Base-by-base conservation (phyloP, 2,329 filamentous ascomycete genomes). In the Ceratocystis huliohia region DNA sequence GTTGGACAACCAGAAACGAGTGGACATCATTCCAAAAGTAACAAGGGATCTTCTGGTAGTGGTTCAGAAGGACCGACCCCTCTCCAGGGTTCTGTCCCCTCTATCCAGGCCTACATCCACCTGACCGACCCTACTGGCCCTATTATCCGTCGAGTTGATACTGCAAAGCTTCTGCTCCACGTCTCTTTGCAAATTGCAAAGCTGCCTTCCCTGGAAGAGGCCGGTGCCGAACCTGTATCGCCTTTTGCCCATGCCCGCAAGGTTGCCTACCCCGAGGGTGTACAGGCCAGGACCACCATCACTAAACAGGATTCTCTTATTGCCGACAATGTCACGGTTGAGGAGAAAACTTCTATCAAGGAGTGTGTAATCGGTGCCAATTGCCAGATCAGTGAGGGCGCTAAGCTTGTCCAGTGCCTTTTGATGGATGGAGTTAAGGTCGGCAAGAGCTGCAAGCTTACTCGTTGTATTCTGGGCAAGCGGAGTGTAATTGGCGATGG, bases 351-450 rank as follows among this genome's bases (percentile, higher is more conserved):
- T 28, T 88, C 91, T n/a, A 88, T 99, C 77, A 96, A 96, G 75
- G 91, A 96, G 75, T 88, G 82, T 46, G 90, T 96, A 37, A 84
- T 99, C 50, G 94, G 94, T 2, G 85, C 89, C 3, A 91, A 90
- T 71, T 96, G 91, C 74, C 87, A 89, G 71, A 93, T 99, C 70
- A 86, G 87, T 69, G 86, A 88, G 70, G 91, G 91, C n/a, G 91
- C 88, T 37, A 89, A 92, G 70, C 77, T 99, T 57, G 86, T 85
- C n/a, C 84, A 92, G 70, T 97, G 93, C 75, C 76, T 97, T 61
- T 78, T 97, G 22, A 96, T 97, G 91, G 93, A 97, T 68, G 90
- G 90, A 2, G 92, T 89, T 0, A 86, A 89, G 6, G 82, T 99
- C 13, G 92, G 90, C 15, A 88, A 90, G 71, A 87, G 88, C 56